Base-by-base conservation (phyloP, 2,329 filamentous ascomycete species). In the Monilinia aucupariae region DNA sequence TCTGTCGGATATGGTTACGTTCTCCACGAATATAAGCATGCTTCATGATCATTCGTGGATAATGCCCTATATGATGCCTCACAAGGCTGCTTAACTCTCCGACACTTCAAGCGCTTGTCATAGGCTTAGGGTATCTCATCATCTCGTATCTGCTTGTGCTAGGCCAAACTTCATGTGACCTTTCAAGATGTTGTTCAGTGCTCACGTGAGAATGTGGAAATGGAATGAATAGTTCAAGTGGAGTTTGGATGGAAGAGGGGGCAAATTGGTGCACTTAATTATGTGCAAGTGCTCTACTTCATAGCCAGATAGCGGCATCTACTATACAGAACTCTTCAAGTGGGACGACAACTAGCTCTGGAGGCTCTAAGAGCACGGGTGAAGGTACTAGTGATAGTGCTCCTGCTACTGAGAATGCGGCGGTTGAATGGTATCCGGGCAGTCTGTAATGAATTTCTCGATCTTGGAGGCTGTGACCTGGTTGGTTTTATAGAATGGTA, bases 201-300 rank as follows among this genome's bases (percentile, higher is more conserved):
- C 22, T 47, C 43, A 22, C 43, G 43, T 47, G 20, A 12, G n/a
- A 8, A 22, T 2, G 9, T 22, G 76, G 74, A 13, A 80, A 77
- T 48, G 69, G 74, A 0, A 86, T 78, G 68, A 83, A 86, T 64
- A 79, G 76, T 64, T 47, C 59, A 41, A 30, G 32, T 10, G 67
- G 65, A 32, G 45, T 69, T 25, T n/a, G n/a, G n/a, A n/a, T n/a
- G n/a, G n/a, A n/a, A n/a, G n/a, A 69, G 64, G 82, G 84, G 39
- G 81, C 84, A 59, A 82, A 80, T 85, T 77, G 78, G 77, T 65
- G 82, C 82, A 0, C 74, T 85, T 27, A 80, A 79, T 52, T 77
- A 80, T 54, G 78, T 85, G 55, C 72, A 76, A 56, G 76, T 76
- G 20, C 71, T 78, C n/a, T n/a, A 53, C 72, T 80, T 15, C 55